phyloP scores from a whole-genome alignment of 768 basidiomycete species.

The Leucosporidium creatinivorum region DNA sequence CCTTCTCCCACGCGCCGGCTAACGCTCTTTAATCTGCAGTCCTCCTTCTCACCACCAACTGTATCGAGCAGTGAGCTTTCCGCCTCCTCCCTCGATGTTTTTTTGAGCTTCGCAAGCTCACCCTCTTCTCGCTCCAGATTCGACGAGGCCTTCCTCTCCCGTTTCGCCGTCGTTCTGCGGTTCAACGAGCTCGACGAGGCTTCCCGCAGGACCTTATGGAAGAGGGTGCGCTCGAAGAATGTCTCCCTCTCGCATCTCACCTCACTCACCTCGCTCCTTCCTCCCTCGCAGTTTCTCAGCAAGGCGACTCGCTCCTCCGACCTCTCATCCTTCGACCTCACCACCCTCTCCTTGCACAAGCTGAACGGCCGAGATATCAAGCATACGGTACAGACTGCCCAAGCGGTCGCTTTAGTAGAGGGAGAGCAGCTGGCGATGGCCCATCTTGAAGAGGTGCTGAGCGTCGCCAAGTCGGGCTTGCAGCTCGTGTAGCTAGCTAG shows the following conservation, averaged over 20 bases:
- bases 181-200: constrained; percentile 20
- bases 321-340: background rate
- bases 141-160: constrained; percentile 28
- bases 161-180: constrained; percentile 19
- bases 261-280: too few relatives aligned
- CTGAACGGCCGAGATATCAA: constrained; percentile 18
- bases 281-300: background rate
- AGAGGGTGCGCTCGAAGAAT: too few relatives aligned
- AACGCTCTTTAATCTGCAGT: too few relatives aligned
- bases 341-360: background rate
- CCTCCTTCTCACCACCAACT: constrained; percentile 27
- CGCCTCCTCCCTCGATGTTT: background rate
- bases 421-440: background rate
- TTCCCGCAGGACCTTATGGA: background rate
- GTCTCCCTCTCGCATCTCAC: too few relatives aligned
- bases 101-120: too few relatives aligned
- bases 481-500: too few relatives aligned
- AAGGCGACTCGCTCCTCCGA: background rate
- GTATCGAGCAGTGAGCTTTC: constrained; percentile 3
- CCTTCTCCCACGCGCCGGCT: too few relatives aligned
- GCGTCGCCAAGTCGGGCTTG: background rate
- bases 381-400: constrained; percentile 12
- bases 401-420: constrained; percentile 13
- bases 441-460: constrained; percentile 13
- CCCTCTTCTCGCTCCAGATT: background rate